Base-by-base conservation (phyloP, 805 yeast genomes). In the Lachancea thermotolerans region DNA sequence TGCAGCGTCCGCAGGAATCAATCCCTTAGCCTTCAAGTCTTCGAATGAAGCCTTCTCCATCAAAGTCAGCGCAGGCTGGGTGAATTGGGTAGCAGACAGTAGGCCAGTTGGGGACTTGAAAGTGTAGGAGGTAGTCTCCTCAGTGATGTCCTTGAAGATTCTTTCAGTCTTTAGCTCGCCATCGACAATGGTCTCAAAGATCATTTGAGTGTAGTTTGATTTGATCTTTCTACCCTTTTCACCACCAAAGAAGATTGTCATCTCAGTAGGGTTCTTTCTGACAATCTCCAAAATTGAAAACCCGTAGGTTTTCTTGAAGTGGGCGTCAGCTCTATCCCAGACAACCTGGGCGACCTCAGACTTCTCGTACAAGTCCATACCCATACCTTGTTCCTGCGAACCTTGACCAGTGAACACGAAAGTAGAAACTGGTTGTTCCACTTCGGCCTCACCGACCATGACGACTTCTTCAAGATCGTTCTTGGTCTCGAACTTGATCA, bases 371-470 rank as follows among this genome's bases (percentile, higher is more conserved):
- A 93, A 78, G 68, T 93, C 99, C 99, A 93, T 93, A 77, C 99
- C 99, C 99, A 93, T 93, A 67, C 97, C 97, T 74, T 95, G 99
- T 70, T 95, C 99, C 72, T 93, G 99, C 49, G 99, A 91, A 68
- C 99, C 99, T 76, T 93, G 99, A 65, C 99, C 99, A 54, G 99
- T 93, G 73, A 95, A 93, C 47, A 93, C 95, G 66, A 86, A 93
- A 16, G 99, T 85, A 37, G 98, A 86, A 44, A 83, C 85, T 30
- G 99, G 99, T 73, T 93, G 99, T 59, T 93, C 98, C 60, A 95
- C 90, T 73, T 93, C 99, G 46, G 99, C 99, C 73, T 88, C 95
- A 71, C 98, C 99, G 44, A 76, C 67, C 58, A 93, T 75, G 16
- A 93, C 99, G 49, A 77, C 78, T 47, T 79, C 90, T 48, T 91